These are phyloP conservation scores for Globisporangium megalacanthum DNA, from an alignment of 352 stramenopile species.

Conservation along the genomic window DNA sequence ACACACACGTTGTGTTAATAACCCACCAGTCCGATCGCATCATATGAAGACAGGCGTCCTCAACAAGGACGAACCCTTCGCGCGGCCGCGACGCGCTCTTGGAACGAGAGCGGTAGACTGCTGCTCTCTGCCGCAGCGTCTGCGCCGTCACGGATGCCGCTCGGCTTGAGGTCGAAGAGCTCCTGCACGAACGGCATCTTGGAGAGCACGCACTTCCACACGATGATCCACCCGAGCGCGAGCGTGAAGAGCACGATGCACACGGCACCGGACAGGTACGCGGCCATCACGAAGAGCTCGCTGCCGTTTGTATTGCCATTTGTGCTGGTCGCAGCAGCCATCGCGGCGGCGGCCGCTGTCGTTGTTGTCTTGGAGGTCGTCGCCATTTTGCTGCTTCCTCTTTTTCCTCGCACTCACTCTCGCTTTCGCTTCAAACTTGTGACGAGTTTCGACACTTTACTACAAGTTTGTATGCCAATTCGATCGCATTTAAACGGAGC, in stretches of 20 bases:
- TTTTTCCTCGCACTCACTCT: neutral
- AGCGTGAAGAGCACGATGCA: conserved; percentile 83
- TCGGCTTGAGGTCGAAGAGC: conserved; percentile 75
- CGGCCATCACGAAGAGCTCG: conserved; percentile 51
- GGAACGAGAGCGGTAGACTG: conserved; percentile 49
- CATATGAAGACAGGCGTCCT: neutral
- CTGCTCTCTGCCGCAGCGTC: conserved; percentile 1
- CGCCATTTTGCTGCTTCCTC: neutral
- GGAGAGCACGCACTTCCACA: conserved; percentile 80
- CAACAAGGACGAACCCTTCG: conserved; percentile 39
- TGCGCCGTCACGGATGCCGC: neutral
- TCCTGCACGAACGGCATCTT: conserved; percentile 83
- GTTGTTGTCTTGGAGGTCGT: neutral
- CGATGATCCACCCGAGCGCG: conserved; percentile 66
- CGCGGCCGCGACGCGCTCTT: conserved; percentile 63
- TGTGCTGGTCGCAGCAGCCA: neutral
- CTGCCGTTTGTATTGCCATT: conserved; percentile 7
- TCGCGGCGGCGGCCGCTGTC: neutral
- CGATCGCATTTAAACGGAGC: neutral
- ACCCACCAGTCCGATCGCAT: neutral
- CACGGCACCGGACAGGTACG: conserved; percentile 69
- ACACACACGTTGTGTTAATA: neutral
- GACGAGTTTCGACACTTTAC: neutral
- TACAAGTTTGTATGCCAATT: neutral
- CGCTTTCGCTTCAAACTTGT: conserved; percentile 7